Evolutionary conservation across 768 basidiomycete species (phyloP).

Genomic region (Rhizopogon roseolus): DNA sequence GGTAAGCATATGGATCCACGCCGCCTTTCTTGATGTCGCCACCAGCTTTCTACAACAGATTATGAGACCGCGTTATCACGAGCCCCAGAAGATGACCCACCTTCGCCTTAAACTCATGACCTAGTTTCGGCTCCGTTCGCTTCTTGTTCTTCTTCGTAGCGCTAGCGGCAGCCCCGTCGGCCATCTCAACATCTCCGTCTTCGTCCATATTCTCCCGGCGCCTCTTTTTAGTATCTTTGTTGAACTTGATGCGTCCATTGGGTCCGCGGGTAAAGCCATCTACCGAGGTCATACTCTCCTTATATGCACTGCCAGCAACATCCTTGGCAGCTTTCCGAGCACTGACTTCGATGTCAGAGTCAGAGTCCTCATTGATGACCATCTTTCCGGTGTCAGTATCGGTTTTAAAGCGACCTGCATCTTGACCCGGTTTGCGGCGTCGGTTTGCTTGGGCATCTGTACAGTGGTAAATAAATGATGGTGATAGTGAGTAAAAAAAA

Average conservation of each 20-base stretch:
- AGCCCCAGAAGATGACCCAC: conserved; percentile 37
- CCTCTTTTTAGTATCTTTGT: conserved; percentile 95
- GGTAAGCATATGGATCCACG: conserved; percentile 89
- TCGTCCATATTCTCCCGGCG: conserved; percentile 62
- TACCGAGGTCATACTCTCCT: conserved; percentile 73
- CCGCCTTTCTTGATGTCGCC: conserved; percentile 89
- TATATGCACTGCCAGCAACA: conserved; percentile 73
- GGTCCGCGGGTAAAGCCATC: conserved; percentile 88
- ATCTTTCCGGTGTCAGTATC: conserved; percentile 82
- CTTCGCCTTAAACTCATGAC: conserved; percentile 95
- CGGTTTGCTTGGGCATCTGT: conserved; percentile 43
- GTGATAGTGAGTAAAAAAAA: conserved; percentile 6
- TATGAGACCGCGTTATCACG: neutral
- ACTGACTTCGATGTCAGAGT: conserved; percentile 38
- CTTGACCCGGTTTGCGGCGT: conserved; percentile 78
- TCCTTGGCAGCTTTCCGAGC: conserved; percentile 43
- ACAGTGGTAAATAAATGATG: neutral
- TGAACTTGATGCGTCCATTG: conserved; percentile 86
- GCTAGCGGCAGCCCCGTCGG: conserved; percentile 50
- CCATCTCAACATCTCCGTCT: conserved; percentile 71
- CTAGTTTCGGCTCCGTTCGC: conserved; percentile 55
- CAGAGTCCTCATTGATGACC: conserved; percentile 62
- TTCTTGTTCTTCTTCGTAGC: conserved; percentile 43
- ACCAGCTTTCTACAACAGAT: conserved; percentile 72
- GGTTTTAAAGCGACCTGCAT: conserved; percentile 80